A percentile compares a stretch with the other conserved stretches of the same genome.
Evolutionary conservation across 352 stramenopile species (phyloP).

Genomic region (Phytophthora ramorum): DNA sequence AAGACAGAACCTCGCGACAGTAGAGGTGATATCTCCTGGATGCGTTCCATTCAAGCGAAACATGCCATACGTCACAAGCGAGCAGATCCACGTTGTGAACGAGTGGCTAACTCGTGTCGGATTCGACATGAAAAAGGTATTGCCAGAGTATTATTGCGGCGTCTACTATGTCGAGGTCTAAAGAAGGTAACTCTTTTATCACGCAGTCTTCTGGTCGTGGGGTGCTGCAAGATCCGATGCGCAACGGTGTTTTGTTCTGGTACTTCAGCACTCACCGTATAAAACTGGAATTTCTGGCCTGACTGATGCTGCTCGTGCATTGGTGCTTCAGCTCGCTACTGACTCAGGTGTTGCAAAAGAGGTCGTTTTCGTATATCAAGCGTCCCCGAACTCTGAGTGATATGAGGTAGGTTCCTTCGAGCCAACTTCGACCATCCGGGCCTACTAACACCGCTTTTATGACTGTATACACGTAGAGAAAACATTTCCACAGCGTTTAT

Average conservation of each 20-base stretch:
- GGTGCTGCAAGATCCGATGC: conserved; percentile 44
- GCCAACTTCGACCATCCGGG: background rate
- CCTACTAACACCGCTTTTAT: background rate
- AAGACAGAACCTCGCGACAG: background rate
- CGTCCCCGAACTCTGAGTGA: conserved; percentile 28
- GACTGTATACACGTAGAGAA: conserved; percentile 25
- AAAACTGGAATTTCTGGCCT: background rate
- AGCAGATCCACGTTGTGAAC: conserved; percentile 40
- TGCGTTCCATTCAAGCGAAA: conserved; percentile 23
- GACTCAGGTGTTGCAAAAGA: conserved; percentile 3
- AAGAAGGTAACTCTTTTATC: background rate
- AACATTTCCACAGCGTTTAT: conserved; percentile 43
- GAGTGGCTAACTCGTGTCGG: conserved; percentile 37
- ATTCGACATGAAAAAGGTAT: conserved; percentile 20
- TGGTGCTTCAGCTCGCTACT: conserved; percentile 13
- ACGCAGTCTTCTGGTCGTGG: conserved; percentile 18
- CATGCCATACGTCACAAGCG: conserved; percentile 36
- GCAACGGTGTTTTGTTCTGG: conserved; percentile 51
- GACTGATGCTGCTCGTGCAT: background rate
- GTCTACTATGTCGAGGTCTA: background rate
- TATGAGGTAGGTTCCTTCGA: conserved; percentile 20
- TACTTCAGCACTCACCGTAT: conserved; percentile 7
- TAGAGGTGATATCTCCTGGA: background rate
- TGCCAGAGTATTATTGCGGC: background rate
- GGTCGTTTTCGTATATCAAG: conserved; percentile 28